Conservation (phyloP, 2,329 filamentous ascomycete species). For the Cytospora mali region DNA sequence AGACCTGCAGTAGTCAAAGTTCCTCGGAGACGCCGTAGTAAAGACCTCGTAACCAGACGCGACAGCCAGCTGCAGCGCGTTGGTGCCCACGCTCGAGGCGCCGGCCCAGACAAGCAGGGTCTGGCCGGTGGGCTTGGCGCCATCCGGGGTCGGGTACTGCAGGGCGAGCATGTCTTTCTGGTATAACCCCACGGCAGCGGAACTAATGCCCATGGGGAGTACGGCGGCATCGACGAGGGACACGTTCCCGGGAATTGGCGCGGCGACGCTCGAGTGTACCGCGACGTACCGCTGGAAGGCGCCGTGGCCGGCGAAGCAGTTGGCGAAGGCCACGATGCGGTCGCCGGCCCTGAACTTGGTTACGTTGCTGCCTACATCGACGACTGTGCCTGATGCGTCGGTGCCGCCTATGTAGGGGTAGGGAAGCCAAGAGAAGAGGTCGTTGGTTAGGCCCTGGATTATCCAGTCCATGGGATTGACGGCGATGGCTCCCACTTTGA, state of each 20-base stretch:
- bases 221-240: conserved; percentile 32
- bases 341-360: conserved; percentile 37
- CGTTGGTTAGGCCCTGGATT: conserved; percentile 32
- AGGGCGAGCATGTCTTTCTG: conserved; percentile 31
- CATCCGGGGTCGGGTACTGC: conserved; percentile 15
- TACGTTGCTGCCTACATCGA: conserved; percentile 34
- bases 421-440: conserved; percentile 27
- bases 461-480: conserved; percentile 35
- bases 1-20: conserved; percentile 40
- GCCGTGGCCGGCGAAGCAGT: conserved; percentile 19
- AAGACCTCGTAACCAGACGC: conserved; percentile 47
- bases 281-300: conserved; percentile 34
- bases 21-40: conserved; percentile 42
- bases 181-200: conserved; percentile 35
- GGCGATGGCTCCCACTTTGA: conserved; percentile 32
- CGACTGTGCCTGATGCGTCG: conserved; percentile 37
- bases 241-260: conserved; percentile 33
- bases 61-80: conserved; percentile 46
- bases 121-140: neutral
- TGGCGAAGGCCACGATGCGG: conserved; percentile 31
- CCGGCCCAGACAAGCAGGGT: conserved; percentile 51
- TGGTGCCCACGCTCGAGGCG: conserved; percentile 46
- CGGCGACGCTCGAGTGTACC: conserved; percentile 4
- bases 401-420: conserved; percentile 37
- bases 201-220: conserved; percentile 35